Percentiles rank a stretch among this genome's conserved stretches.
These are phyloP conservation scores for Cyberlindnera lachancei DNA, from an alignment of 805 yeast genomes.

Conservation along the genomic window DNA sequence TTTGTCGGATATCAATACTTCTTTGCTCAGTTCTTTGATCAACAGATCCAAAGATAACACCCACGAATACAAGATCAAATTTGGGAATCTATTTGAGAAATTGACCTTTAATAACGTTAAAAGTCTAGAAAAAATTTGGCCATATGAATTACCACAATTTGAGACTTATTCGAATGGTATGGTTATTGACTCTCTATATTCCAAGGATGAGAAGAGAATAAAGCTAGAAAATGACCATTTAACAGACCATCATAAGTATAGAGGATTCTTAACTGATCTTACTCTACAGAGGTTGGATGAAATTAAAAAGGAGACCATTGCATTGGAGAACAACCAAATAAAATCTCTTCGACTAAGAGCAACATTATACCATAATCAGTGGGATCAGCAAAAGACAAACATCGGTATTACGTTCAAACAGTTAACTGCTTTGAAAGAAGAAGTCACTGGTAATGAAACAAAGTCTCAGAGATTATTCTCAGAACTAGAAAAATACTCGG, in stretches of 20 bases:
- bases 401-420: conserved; percentile 36
- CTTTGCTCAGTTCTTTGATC: conserved; percentile 3
- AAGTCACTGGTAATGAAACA: conserved; percentile 11
- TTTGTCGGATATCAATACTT: not conserved
- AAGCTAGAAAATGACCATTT: not conserved
- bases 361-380: conserved; percentile 30
- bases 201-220: conserved; percentile 1
- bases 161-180: not conserved
- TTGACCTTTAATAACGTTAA: conserved; percentile 2
- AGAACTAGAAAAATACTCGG: conserved; percentile 15
- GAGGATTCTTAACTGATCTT: conserved; percentile 28
- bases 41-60: conserved; percentile 1
- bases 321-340: conserved; percentile 17
- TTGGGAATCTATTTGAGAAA: conserved; percentile 1
- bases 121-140: too few relatives aligned
- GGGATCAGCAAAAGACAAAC: conserved; percentile 32
- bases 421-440: conserved; percentile 13
- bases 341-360: conserved; percentile 27
- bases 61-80: not conserved
- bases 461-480: conserved; percentile 15
- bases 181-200: conserved; percentile 1
- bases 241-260: conserved; percentile 22
- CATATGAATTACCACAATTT: conserved; percentile 2
- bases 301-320: conserved; percentile 20
- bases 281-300: conserved; percentile 28